Percentiles rank a stretch among this genome's conserved stretches.
phyloP scores from a whole-genome alignment of 148 eudicot species.

The Diospyros kaki region DNA sequence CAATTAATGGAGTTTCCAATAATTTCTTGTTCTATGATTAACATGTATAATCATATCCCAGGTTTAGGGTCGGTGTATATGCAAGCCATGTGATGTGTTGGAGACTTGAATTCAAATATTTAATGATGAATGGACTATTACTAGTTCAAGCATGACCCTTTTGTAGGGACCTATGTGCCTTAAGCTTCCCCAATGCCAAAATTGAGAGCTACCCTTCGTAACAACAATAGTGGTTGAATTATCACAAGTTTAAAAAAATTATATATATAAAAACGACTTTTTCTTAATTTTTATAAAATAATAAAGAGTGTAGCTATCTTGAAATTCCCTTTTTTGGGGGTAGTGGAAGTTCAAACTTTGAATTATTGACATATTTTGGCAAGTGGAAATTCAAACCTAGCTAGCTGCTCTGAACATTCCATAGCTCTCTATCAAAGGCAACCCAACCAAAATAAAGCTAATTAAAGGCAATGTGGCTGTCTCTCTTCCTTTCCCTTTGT shows the following conservation, averaged over 20 bases:
- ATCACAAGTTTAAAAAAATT: no score
- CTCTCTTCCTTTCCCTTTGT: background rate
- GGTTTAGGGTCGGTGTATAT: slow-evolving; percentile 14
- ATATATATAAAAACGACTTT: no score
- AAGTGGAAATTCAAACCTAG: background rate
- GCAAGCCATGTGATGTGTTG: slow-evolving; percentile 37
- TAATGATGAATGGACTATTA: slow-evolving; percentile 24
- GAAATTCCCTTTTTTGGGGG: no score
- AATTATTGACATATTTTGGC: no score
- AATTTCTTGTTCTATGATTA: slow-evolving; percentile 1
- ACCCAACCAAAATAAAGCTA: background rate
- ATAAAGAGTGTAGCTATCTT: no score
- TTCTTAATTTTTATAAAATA: no score
- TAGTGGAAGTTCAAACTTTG: no score
- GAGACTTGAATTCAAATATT: slow-evolving; percentile 12
- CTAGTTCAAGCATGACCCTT: slow-evolving; percentile 15
- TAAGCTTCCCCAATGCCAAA: no score
- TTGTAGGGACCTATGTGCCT: background rate
- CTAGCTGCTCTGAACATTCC: slow-evolving; percentile 11
- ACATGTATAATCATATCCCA: slow-evolving; percentile 6
- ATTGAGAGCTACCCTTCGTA: no score
- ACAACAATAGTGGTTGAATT: no score
- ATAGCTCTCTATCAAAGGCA: background rate
- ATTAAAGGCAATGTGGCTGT: background rate
- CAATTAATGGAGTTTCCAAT: background rate